These are phyloP conservation scores for Hyparrhenia diplandra DNA, from an alignment of 176 grass and related monocot genomes.

Conservation along the genomic window DNA sequence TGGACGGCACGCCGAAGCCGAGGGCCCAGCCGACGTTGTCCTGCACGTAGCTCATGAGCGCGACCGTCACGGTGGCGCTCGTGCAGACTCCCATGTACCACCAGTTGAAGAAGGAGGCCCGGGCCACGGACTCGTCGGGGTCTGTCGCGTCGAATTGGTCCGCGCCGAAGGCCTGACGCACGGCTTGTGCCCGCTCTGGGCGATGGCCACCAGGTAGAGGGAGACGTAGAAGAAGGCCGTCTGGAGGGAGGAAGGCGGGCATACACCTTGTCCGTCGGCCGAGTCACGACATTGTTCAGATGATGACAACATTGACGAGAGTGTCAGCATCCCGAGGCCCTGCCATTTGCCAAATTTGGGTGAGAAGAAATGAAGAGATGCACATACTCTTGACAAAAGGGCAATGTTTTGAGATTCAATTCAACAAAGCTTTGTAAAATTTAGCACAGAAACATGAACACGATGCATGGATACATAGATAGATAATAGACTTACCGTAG, in stretches of 20 bases:
- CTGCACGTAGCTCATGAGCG: conserved; percentile 51
- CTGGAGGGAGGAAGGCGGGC: conserved; percentile 19
- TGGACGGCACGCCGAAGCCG: conserved; percentile 49
- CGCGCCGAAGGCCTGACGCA: conserved; percentile 66
- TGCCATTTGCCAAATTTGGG: conserved; percentile 3
- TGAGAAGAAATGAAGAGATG: background rate
- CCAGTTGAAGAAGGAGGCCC: conserved; percentile 71
- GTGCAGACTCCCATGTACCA: conserved; percentile 45
- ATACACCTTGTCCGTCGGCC: background rate
- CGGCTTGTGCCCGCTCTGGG: conserved; percentile 56
- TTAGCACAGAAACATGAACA: background rate
- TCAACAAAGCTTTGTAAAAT: background rate
- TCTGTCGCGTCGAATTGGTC: conserved; percentile 55
- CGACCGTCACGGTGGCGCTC: conserved; percentile 13
- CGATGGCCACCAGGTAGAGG: conserved; percentile 56
- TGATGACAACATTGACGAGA: conserved; percentile 27
- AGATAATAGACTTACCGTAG: too few species aligned
- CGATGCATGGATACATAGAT: background rate
- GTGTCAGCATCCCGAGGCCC: conserved; percentile 40
- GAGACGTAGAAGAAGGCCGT: conserved; percentile 46
- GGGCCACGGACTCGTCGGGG: conserved; percentile 21
- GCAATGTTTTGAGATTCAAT: background rate
- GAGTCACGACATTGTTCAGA: background rate
- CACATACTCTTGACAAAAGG: background rate
- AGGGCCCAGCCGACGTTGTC: conserved; percentile 57